Base-by-base conservation (phyloP, 306 rosid species). In the Corylus americana region DNA sequence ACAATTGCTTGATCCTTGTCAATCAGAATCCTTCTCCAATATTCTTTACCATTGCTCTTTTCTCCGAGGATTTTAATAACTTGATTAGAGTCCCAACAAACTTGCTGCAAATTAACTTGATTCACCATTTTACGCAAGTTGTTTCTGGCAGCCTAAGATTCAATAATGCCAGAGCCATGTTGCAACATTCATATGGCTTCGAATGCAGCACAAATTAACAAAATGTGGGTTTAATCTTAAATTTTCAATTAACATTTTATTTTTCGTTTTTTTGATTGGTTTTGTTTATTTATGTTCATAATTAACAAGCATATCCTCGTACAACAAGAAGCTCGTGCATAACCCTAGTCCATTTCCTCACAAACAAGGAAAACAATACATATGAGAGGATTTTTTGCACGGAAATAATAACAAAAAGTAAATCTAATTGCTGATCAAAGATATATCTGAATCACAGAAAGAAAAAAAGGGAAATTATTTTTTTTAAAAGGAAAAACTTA, bases 1-100 rank as follows among this genome's bases (percentile, higher is more conserved):
- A 58, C 64, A 58, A 58, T 58, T 20, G 64, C 64, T 20, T 58
- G 63, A 57, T 42, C 63, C 63, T 57, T 57, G 63, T 57, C 31
- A 57, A 57, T 57, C 63, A n/a, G 5, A n/a, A 58, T 22, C 27
- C 29, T 55, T 55, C 6, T 55, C 22, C 11, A 57, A 57, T 57
- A 57, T 29, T 57, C 25, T 57, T 22, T 57, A n/a, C 7, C 12
- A 58, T n/a, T n/a, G 35, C 64, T 17, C 11, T 58, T 58, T 58
- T 58, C 64, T 22, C 11, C 10, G 35, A 58, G 35, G 64, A 22
- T 20, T 22, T 7, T 58, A 11, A 57, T 57, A 57, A 57, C 13
- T 57, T 57, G 11, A 20, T 57, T 57, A 8, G 31, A 57, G 3
- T 20, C 29, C 63, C 8, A 57, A 48, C 51, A 2, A 11, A 48